Evolutionary conservation across 257 asterid genomes (phyloP), one percentile per base, ranked within the genome.

Genomic region (Paulownia fortunei): DNA sequence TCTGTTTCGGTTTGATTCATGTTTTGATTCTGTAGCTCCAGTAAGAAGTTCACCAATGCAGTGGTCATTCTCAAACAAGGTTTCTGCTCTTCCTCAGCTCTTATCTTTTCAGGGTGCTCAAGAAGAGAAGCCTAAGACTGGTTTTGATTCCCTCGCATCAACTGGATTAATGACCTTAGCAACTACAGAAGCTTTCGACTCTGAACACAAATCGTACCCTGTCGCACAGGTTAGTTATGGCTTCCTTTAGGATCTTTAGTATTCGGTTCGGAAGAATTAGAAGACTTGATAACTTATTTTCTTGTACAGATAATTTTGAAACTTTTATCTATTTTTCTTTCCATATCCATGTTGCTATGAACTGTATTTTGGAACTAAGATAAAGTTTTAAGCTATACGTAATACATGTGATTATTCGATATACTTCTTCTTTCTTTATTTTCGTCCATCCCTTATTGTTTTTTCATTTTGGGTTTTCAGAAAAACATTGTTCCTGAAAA

Each of bases 141-240:
- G 95, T 39, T 90, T 86, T 41, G 88, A 87, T 37, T 87, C 95
- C 32, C 95, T 89, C 30, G 88, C 95, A 18, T 88, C 97, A 13
- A 52, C 91, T 76, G 97, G 94, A 73, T 65, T 87, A 69, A 85
- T 87, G 41, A 82, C 86, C 23, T 74, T 89, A 71, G 86, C 88
- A 49, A 82, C 90, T 9, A 52, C 89, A 10, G 91, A 89, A 62
- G 61, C 85, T 44, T 74, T 82, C 51, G 86, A 85, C 44, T 72
- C 84, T 13, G 52, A 62, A 70, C 86, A 56, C 78, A 77, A 73
- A 37, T 75, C 86, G 12, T 84, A 81, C 70, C 44, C 84, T 15
- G 37, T 70, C 67, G 11, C 84, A 63, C 87, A 87, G 94, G 97
- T 92, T 73, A 10, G 65, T 69, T 74, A 76, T 36, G 16, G 16